Evolutionary conservation across 148 eudicot genomes (phyloP).

Genomic region (Dianthus caryophyllus): DNA sequence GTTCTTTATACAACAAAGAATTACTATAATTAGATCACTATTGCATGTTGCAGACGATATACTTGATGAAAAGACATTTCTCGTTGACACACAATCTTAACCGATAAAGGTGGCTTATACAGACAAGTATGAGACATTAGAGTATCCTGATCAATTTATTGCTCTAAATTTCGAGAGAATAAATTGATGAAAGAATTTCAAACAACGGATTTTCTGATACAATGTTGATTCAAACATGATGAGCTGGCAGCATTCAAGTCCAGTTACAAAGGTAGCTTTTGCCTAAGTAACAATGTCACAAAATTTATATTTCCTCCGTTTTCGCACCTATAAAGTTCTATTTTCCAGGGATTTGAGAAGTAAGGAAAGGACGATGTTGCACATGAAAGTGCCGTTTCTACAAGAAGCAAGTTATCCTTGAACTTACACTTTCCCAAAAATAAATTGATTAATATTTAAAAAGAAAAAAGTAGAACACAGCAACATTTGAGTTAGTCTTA

Average conservation of each 20-base stretch:
- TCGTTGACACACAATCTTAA: too few relatives aligned
- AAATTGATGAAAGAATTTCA: not conserved
- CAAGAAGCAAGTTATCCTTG: not conserved
- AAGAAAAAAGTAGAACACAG: not conserved
- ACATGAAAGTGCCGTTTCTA: not conserved
- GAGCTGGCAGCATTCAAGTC: too few relatives aligned
- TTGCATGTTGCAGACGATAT: not conserved
- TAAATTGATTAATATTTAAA: too few relatives aligned
- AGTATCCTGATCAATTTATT: not conserved
- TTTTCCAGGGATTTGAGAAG: not conserved
- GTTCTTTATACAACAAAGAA: not conserved
- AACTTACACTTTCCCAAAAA: not conserved
- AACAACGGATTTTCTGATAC: not conserved
- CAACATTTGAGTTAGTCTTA: conserved; percentile 21
- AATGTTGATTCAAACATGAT: too few relatives aligned
- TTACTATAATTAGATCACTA: not conserved
- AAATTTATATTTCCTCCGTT: not conserved
- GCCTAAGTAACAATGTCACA: not conserved
- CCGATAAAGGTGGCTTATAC: not conserved
- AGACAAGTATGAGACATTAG: not conserved
- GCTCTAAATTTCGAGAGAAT: not conserved
- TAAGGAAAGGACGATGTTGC: not conserved
- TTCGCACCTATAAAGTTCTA: not conserved
- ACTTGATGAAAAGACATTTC: too few relatives aligned
- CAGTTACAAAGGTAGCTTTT: too few relatives aligned